These are phyloP conservation scores for Colletotrichum euphorbiae DNA, from an alignment of 2,329 filamentous ascomycete genomes.

Conservation along the genomic window DNA sequence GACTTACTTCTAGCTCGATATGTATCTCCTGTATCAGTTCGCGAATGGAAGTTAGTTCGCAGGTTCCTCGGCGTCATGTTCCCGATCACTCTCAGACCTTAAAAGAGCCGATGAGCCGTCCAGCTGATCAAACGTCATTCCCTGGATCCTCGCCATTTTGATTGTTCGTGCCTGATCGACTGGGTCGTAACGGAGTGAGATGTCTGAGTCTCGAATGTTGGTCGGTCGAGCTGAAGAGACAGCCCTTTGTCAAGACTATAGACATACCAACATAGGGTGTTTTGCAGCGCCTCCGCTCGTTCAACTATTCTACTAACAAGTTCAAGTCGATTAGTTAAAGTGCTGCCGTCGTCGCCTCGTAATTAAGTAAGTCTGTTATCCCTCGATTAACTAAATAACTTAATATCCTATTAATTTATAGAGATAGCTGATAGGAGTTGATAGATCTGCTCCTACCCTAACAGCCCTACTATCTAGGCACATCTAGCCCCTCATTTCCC, in stretches of 20 bases:
- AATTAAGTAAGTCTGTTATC: no score
- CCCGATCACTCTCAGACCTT: not conserved
- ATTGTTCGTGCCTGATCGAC: slow-evolving; percentile 39
- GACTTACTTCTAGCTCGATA: slow-evolving; percentile 3
- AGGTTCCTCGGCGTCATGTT: not conserved
- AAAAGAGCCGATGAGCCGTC: slow-evolving; percentile 45
- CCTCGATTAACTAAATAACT: no score
- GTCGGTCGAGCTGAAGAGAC: slow-evolving; percentile 50
- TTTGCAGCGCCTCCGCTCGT: no score
- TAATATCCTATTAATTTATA: no score
- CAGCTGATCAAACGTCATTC: slow-evolving; percentile 48
- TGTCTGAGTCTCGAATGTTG: slow-evolving; percentile 48
- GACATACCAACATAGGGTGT: slow-evolving; percentile 51
- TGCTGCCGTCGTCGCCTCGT: no score
- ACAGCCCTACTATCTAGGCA: no score
- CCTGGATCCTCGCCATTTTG: slow-evolving; percentile 45
- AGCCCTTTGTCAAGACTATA: slow-evolving; percentile 51
- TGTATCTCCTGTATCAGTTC: slow-evolving; percentile 8
- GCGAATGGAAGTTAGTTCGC: not conserved
- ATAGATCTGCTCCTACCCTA: no score
- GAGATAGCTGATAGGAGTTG: no score
- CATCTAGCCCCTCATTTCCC: no score
- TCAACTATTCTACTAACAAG: no score
- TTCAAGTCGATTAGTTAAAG: no score
- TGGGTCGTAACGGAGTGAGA: slow-evolving; percentile 42